Evolutionary conservation across 805 yeast species (phyloP), one percentile per base, ranked within the genome.

Genomic region (Ogataea degrootiae): DNA sequence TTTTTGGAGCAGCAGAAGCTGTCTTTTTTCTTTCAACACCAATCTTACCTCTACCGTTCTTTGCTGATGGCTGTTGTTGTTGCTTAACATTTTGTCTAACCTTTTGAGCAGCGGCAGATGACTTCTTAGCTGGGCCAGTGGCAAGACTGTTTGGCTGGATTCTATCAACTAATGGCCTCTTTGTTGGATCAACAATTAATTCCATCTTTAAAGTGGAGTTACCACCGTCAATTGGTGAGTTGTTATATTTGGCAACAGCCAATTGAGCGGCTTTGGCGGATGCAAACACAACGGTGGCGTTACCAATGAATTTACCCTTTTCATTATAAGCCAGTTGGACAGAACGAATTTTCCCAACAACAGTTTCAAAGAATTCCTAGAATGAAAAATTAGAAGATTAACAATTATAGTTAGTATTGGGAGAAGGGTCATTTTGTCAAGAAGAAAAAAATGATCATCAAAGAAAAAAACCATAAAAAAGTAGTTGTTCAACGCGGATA

Each of bases 221-320:
- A 51, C 97, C 97, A 46, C 83, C 83, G 65, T 94, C 99, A 60
- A 94, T 87, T 62, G 96, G 91, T 40, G 96, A 92, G 62, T 94
- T 92, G 68, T 92, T 87, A 74, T 85, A 92, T 61, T 83, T 83
- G 62, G 82, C 80, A 60, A 87, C 87, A 43, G 97, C 96, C 60
- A 72, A 75, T 52, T 78, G 71, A 44, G 98, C 98, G 65, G 77
- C 76, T 50, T 83, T 82, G 44, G 79, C 67, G 49, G 75, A 74
- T 62, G 73, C 80, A 75, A 94, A 94, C 49, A 83, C 75, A 60
- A 94, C 79, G 48, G 94, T 89, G 53, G 96, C 96, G 72, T 83
- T 80, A 70, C 99, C 99, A 54, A 86, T 86, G 55, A 96, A 88
- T 68, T 82, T 82, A 45, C 98, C 99, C 66, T 78, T 82, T 69